These are phyloP conservation scores for Cercospora janseana DNA, from an alignment of 2,329 filamentous ascomycete species.

Conservation along the genomic window DNA sequence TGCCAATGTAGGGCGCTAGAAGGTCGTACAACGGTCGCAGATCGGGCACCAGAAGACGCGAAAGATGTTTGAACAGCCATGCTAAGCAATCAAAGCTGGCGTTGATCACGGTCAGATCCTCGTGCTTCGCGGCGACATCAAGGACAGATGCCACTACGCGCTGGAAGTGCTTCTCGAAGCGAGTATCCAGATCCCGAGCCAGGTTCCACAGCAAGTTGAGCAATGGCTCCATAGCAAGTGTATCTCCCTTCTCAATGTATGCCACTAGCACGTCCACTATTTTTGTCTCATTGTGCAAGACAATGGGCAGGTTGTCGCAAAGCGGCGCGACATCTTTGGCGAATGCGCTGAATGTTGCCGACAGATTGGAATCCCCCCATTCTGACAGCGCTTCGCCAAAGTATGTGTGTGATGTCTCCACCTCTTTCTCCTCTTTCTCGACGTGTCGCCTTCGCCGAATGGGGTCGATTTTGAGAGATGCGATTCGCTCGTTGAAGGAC, in stretches of 20 bases:
- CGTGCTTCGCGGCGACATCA: constrained; percentile 71
- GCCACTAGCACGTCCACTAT: constrained; percentile 75
- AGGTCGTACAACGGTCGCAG: constrained; percentile 79
- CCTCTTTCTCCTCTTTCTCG: constrained; percentile 68
- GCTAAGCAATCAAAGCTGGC: constrained; percentile 94
- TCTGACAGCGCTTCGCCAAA: constrained; percentile 78
- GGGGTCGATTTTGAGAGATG: constrained; percentile 89
- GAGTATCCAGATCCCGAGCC: constrained; percentile 83
- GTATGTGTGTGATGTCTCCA: constrained; percentile 79
- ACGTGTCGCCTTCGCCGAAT: constrained; percentile 73
- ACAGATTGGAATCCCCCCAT: constrained; percentile 90
- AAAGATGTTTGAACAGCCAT: constrained; percentile 96
- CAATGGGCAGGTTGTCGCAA: constrained; percentile 85
- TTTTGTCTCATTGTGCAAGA: constrained; percentile 82
- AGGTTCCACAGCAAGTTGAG: constrained; percentile 87
- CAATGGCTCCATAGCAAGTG: constrained; percentile 78
- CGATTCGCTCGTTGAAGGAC: constrained; percentile 84
- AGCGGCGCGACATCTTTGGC: constrained; percentile 70
- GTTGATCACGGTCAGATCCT: constrained; percentile 79
- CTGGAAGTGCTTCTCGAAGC: constrained; percentile 86
- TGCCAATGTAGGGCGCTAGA: constrained; percentile 80
- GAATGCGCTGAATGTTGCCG: constrained; percentile 75
- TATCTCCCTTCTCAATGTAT: constrained; percentile 75
- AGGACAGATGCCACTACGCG: constrained; percentile 72
- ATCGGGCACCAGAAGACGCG: constrained; percentile 79